Percentiles rank a stretch among this genome's conserved stretches.
Evolutionary conservation across 257 asterid genomes (phyloP).

Genomic region (Ballota nigra): DNA sequence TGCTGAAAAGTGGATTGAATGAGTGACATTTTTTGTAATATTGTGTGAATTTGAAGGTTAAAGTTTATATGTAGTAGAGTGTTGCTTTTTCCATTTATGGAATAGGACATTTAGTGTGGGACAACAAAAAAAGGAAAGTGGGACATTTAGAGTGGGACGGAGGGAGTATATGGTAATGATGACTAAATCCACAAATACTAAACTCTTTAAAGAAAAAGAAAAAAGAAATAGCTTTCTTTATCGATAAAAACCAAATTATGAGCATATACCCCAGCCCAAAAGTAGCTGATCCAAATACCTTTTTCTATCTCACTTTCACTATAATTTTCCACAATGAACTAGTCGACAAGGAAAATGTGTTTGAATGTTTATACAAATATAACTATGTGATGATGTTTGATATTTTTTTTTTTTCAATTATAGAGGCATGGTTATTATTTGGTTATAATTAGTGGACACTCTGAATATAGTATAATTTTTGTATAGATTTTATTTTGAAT

Average conservation of each 20-base stretch:
- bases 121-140: too few species aligned
- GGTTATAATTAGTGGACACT: neutral
- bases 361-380: neutral
- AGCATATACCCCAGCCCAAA: conserved; percentile 26
- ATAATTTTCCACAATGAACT: conserved; percentile 23
- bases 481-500: too few species aligned
- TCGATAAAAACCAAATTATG: conserved; percentile 32
- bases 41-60: too few species aligned
- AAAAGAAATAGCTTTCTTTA: conserved; percentile 1
- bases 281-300: conserved; percentile 17
- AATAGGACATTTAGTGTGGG: too few species aligned
- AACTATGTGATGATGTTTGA: neutral
- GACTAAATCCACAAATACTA: conserved; percentile 30
- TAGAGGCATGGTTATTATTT: neutral
- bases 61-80: too few species aligned
- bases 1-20: too few species aligned
- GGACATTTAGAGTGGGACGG: too few species aligned
- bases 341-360: neutral
- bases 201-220: neutral
- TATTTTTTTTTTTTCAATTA: neutral
- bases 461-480: neutral
- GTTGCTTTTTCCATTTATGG: too few species aligned
- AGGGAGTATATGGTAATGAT: conserved; percentile 39
- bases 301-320: conserved; percentile 36
- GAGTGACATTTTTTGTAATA: too few species aligned